Base-by-base conservation (phyloP, 768 basidiomycete genomes). In the Mycena maculata region DNA sequence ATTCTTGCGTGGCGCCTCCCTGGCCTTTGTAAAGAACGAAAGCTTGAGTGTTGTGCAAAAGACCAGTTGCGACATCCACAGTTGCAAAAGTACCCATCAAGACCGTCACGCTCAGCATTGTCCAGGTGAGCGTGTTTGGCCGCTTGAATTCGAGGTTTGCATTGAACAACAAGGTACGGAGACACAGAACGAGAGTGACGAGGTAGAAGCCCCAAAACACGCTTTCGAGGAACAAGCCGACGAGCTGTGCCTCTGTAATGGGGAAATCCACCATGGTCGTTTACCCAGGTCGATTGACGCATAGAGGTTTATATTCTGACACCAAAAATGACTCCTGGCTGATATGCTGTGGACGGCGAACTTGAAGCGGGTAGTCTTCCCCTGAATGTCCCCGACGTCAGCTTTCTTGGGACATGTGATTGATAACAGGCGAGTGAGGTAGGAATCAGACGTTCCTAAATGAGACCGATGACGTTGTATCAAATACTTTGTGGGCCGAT, bases 171-270 rank as follows among this genome's bases (percentile, higher is more conserved):
- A 54, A 15, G 9, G 44, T 36, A 5, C 25, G 4, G 18, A 67
- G 60, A 20, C 53, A 61, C 12, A 61, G 49, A 4, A 16, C 47
- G 10, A 67, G 54, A 9, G 65, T 39, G 25, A 61, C 22, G 16
- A 53, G 12, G 22, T 67, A 49, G 18, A 67, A 9, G 2, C 65
- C 65, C 60, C 59, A 67, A 38, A 61, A 67, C 28, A 67, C 49
- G 20, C 27, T n/a, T 22, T 61, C 65, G 41, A 60, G 27, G 28
- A 66, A 13, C 18, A 36, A 42, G 13, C 50, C 25, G 39, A 67
- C 25, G 8, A 67, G 39, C 38, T 61, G 53, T 4, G 31, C 11
- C 45, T 47, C 50, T 25, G 60, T 18, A 10, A n/a, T n/a, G 27
- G 55, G 20, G 47, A 48, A 44, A 5, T 44, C 6, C 8, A 7